These are phyloP conservation scores for Venturia effusa DNA, from an alignment of 2,329 filamentous ascomycete genomes.

Conservation along the genomic window DNA sequence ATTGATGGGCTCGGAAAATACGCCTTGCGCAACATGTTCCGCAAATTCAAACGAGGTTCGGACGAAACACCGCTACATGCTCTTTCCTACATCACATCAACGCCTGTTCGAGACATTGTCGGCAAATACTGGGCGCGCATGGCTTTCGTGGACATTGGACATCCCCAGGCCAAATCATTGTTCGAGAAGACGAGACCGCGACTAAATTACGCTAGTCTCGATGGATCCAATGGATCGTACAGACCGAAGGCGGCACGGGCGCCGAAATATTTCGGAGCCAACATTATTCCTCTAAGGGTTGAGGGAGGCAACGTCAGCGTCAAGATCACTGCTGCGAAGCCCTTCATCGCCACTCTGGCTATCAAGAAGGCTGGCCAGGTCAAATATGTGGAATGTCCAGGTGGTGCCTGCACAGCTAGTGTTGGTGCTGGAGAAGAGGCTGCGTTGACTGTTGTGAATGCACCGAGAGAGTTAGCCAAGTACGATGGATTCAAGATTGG, in stretches of 20 bases:
- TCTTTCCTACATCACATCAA: slow-evolving; percentile 29
- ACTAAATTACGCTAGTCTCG: slow-evolving; percentile 23
- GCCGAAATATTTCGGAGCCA: slow-evolving; percentile 41
- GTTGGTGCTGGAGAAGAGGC: slow-evolving; percentile 19
- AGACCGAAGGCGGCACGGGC: slow-evolving; percentile 32
- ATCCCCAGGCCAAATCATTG: slow-evolving; percentile 28
- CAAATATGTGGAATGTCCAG: slow-evolving; percentile 22
- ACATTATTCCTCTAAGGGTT: slow-evolving; percentile 34
- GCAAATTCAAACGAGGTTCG: slow-evolving; percentile 32
- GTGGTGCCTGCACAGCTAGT: background rate
- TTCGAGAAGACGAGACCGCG: slow-evolving; percentile 26
- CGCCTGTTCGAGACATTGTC: slow-evolving; percentile 30
- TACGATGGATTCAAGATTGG: slow-evolving; percentile 26
- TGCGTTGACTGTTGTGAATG: slow-evolving; percentile 38
- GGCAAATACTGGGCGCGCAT: slow-evolving; percentile 43
- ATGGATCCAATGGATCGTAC: slow-evolving; percentile 28
- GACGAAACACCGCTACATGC: slow-evolving; percentile 41
- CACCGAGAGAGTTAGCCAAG: slow-evolving; percentile 31
- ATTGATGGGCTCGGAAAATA: slow-evolving; percentile 20
- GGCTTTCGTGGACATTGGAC: slow-evolving; percentile 42
- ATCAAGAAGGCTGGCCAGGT: slow-evolving; percentile 23
- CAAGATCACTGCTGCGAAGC: slow-evolving; percentile 23
- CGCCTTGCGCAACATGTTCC: slow-evolving; percentile 21
- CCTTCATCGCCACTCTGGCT: slow-evolving; percentile 33
- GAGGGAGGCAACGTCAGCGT: slow-evolving; percentile 22